Base-by-base conservation (phyloP, 192 early-diverging fungal genomes). In the Globomyces pollinis-pini region DNA sequence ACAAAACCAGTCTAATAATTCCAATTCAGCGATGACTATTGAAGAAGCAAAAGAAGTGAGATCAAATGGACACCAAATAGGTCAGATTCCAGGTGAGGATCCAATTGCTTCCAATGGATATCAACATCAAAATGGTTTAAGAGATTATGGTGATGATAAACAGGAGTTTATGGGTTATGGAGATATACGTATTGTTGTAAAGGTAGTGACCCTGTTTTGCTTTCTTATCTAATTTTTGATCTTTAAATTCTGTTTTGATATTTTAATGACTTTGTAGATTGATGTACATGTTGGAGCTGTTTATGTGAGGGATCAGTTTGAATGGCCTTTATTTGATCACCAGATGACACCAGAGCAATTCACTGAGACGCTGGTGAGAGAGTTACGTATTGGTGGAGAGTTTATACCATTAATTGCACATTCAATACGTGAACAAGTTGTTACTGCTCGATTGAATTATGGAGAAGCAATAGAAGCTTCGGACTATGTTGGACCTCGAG, bases 251-350 rank as follows among this genome's bases (percentile, higher is more conserved):
- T n/a, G n/a, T n/a, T n/a, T n/a, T n/a, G n/a, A n/a, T n/a, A n/a
- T n/a, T n/a, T n/a, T n/a, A n/a, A n/a, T n/a, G n/a, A n/a, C n/a
- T n/a, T n/a, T 32, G 31, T 38, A 88, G 79, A 71, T 94, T 26
- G 90, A 94, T 69, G 56, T 94, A 16, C 85, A 94, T 63, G 86
- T 92, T 1, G 91, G 89, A 20, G 68, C 84, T 41, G 68, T 88
- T 16, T 82, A 90, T 63, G 65, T 92, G 34, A 72, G 85, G n/a
- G 94, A 96, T 64, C 79, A 84, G 8, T 86, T 96, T 58, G 92
- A 94, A 76, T 96, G 94, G 94, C 91, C 93, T 42, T 74, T 94
- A 15, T 76, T 62, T 67, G 60, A 60, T 29, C 18, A 26, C 13
- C 7, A 13, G 13, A 63, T 59, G 49, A 65, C 71, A 26, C 90